A percentile compares a stretch with the other conserved stretches of the same genome.
phyloP scores from a whole-genome alignment of 2,329 filamentous ascomycete genomes.

The Xylariales sp. region DNA sequence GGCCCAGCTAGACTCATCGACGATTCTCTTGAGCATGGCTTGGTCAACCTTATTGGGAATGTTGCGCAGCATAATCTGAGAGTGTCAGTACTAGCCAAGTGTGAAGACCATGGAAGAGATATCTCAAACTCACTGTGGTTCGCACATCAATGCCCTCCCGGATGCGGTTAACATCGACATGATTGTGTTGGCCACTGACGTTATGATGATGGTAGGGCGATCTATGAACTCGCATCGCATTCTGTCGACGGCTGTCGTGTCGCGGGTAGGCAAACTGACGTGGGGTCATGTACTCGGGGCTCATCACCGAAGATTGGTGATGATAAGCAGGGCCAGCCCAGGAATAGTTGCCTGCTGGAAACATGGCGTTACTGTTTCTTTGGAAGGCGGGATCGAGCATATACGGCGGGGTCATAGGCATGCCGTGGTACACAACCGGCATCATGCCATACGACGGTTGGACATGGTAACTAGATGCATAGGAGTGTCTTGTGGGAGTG shows the following conservation, averaged over 20 bases:
- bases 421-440: slow-evolving; percentile 30
- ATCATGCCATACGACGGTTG: slow-evolving; percentile 31
- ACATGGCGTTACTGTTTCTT: slow-evolving; percentile 22
- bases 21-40: slow-evolving; percentile 68
- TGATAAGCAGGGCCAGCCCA: slow-evolving; percentile 21
- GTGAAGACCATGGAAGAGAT: neutral
- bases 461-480: slow-evolving; percentile 20
- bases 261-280: slow-evolving; percentile 30
- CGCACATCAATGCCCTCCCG: slow-evolving; percentile 65
- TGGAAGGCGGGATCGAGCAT: slow-evolving; percentile 29
- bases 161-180: slow-evolving; percentile 58
- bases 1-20: slow-evolving; percentile 74
- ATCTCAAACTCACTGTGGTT: slow-evolving; percentile 68
- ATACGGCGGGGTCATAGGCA: slow-evolving; percentile 26
- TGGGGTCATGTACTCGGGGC: slow-evolving; percentile 35
- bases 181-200: slow-evolving; percentile 51
- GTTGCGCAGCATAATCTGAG: slow-evolving; percentile 86
- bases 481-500: slow-evolving; percentile 18
- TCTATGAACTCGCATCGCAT: slow-evolving; percentile 41
- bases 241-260: slow-evolving; percentile 42
- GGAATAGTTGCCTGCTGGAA: slow-evolving; percentile 23
- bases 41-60: slow-evolving; percentile 88
- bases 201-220: slow-evolving; percentile 38
- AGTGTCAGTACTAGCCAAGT: slow-evolving; percentile 15
- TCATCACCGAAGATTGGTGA: slow-evolving; percentile 17